Conservation (phyloP, 2,329 filamentous ascomycete species). For the Alternaria viburni region DNA sequence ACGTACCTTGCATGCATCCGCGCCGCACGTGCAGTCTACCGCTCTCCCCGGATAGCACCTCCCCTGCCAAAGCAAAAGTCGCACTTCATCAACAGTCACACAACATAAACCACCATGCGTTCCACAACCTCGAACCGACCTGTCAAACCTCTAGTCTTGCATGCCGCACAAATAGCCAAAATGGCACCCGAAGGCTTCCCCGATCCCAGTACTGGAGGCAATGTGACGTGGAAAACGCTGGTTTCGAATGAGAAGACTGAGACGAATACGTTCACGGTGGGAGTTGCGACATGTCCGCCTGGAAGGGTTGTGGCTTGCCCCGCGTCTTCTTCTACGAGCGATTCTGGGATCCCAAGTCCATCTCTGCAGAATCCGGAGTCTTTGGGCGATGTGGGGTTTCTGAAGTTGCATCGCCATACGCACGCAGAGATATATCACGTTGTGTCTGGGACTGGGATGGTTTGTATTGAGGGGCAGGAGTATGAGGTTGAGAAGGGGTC, state of each 20-base stretch:
- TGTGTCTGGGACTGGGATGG: conserved; percentile 44
- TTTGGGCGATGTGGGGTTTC: conserved; percentile 36
- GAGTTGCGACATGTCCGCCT: conserved; percentile 43
- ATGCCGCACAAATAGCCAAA: neutral
- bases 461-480: conserved; percentile 48
- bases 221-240: conserved; percentile 51
- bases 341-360: neutral
- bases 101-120: neutral
- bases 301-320: neutral
- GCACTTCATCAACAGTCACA: neutral
- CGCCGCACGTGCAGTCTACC: neutral
- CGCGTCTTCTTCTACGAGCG: neutral
- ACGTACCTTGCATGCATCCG: neutral
- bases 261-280: conserved; percentile 47
- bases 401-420: conserved; percentile 47
- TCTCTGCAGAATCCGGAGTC: conserved; percentile 10
- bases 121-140: neutral
- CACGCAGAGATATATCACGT: conserved; percentile 56
- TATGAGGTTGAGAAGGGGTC: conserved; percentile 42
- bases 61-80: neutral
- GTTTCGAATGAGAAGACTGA: conserved; percentile 45
- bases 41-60: neutral
- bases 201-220: conserved; percentile 12
- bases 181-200: conserved; percentile 15
- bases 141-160: neutral